These are phyloP conservation scores for Teunomyces tritomae DNA, from an alignment of 805 yeast species.

Conservation along the genomic window DNA sequence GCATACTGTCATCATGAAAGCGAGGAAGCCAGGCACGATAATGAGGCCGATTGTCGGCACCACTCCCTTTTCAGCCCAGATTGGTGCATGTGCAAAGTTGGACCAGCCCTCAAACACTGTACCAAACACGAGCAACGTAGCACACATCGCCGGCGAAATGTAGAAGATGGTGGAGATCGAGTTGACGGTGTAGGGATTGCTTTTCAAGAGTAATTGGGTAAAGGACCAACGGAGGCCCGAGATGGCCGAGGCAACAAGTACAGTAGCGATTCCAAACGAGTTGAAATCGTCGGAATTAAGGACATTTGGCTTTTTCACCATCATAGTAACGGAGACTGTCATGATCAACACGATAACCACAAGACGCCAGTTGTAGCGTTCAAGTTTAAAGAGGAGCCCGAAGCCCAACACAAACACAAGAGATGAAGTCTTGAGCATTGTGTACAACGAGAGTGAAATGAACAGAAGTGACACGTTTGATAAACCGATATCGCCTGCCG, in stretches of 20 bases:
- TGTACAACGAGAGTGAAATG: slow-evolving; percentile 80
- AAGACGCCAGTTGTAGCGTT: slow-evolving; percentile 66
- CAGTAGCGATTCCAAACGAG: slow-evolving; percentile 66
- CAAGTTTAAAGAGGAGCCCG: slow-evolving; percentile 79
- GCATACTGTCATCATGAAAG: slow-evolving; percentile 84
- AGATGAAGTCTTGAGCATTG: slow-evolving; percentile 89
- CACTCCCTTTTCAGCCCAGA: slow-evolving; percentile 67
- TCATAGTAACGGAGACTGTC: slow-evolving; percentile 82
- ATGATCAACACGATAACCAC: slow-evolving; percentile 69
- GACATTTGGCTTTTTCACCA: slow-evolving; percentile 54
- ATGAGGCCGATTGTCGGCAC: slow-evolving; percentile 55
- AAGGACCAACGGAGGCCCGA: slow-evolving; percentile 95
- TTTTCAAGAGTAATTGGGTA: slow-evolving; percentile 76
- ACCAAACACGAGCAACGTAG: slow-evolving; percentile 61
- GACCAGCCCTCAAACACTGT: slow-evolving; percentile 65
- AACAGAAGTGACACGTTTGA: slow-evolving; percentile 81
- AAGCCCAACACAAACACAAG: slow-evolving; percentile 86
- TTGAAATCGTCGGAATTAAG: slow-evolving; percentile 18
- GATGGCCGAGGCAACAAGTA: slow-evolving; percentile 72
- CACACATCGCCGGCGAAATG: slow-evolving; percentile 80
- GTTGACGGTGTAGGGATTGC: slow-evolving; percentile 57
- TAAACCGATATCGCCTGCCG: slow-evolving; percentile 91
- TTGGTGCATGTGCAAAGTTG: slow-evolving; percentile 48
- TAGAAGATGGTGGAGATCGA: slow-evolving; percentile 84
- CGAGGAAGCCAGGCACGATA: slow-evolving; percentile 79